These are phyloP conservation scores for Paramecium biaurelia DNA, from an alignment of 73 alveolate species.

Conservation along the genomic window DNA sequence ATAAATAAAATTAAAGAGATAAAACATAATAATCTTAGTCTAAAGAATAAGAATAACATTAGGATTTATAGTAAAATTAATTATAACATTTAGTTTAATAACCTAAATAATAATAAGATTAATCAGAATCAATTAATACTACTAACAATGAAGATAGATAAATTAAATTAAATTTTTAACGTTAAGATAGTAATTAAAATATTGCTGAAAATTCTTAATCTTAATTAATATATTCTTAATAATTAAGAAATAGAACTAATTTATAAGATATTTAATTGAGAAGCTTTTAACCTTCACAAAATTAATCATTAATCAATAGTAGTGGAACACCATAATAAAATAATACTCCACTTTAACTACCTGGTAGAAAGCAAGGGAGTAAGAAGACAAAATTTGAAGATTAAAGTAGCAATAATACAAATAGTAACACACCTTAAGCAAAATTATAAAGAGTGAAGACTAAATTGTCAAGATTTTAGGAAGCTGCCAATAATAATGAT, in stretches of 20 bases:
- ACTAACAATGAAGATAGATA: constrained; percentile 4
- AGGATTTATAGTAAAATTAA: background rate
- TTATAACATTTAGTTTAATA: background rate
- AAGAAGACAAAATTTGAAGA: background rate
- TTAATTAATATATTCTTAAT: background rate
- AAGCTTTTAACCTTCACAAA: background rate
- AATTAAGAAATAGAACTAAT: background rate
- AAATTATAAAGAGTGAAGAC: background rate
- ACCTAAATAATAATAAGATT: background rate
- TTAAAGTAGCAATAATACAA: background rate
- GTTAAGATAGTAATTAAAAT: background rate
- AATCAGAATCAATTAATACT: background rate
- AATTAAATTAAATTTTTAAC: background rate
- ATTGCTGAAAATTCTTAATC: background rate
- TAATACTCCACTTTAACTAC: background rate
- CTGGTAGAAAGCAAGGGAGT: background rate
- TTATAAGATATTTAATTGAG: background rate
- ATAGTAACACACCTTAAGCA: background rate
- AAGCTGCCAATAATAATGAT: background rate
- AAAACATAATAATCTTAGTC: background rate
- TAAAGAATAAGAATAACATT: background rate
- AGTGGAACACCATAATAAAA: background rate
- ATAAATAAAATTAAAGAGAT: background rate
- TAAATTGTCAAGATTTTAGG: background rate
- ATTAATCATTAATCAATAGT: background rate